Evolutionary conservation across 2,329 filamentous ascomycete genomes (phyloP).

Genomic region (Talaromyces funiculosus): DNA sequence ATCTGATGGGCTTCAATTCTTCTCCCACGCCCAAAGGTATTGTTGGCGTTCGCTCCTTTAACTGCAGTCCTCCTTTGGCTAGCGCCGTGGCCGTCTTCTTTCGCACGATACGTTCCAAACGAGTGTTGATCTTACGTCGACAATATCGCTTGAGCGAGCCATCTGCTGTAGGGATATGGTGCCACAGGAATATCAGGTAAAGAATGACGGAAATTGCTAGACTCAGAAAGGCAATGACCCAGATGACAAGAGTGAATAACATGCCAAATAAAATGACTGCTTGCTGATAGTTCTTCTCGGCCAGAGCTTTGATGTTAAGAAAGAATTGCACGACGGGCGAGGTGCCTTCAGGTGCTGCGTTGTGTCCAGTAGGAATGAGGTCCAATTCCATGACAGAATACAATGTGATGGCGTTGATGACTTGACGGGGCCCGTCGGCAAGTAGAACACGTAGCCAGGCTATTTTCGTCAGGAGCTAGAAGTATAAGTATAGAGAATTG

Average conservation of each 20-base stretch:
- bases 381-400: conserved; percentile 75
- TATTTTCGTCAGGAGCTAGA: background rate
- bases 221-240: conserved; percentile 71
- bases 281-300: conserved; percentile 68
- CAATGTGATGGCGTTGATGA: conserved; percentile 82
- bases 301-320: conserved; percentile 69
- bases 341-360: conserved; percentile 52
- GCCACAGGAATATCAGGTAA: conserved; percentile 85
- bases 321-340: conserved; percentile 71
- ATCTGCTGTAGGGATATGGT: conserved; percentile 79
- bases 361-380: conserved; percentile 57
- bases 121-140: conserved; percentile 81
- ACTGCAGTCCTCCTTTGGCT: conserved; percentile 60
- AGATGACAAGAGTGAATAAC: conserved; percentile 85
- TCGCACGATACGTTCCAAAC: conserved; percentile 77
- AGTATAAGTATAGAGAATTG: background rate
- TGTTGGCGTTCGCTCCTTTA: conserved; percentile 49
- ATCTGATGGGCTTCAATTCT: conserved; percentile 28
- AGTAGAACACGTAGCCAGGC: conserved; percentile 84
- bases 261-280: conserved; percentile 81
- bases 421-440: conserved; percentile 87
- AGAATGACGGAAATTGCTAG: conserved; percentile 70
- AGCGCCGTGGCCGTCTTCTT: conserved; percentile 84
- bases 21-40: conserved; percentile 26
- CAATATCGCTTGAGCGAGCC: conserved; percentile 81